phyloP scores from a whole-genome alignment of 345 rosid genomes.

The Clarkia xantiana region DNA sequence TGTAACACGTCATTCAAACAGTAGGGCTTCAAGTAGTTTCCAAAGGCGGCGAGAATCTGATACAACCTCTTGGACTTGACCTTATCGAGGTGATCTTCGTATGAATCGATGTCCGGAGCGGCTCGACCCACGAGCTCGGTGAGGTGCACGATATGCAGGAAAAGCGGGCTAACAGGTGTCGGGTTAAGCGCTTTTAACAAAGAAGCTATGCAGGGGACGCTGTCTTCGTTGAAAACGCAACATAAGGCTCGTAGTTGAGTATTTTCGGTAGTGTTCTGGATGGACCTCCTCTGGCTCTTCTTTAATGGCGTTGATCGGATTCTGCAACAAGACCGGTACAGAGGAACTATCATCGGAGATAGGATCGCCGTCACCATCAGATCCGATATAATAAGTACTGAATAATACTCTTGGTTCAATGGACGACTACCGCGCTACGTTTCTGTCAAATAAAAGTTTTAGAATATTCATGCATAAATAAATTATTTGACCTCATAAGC shows the following conservation, averaged over 20 bases:
- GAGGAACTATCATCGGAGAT: slow-evolving; percentile 5
- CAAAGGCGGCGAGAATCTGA: slow-evolving; percentile 14
- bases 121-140: slow-evolving; percentile 16
- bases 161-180: slow-evolving; percentile 1
- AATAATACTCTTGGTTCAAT: too few species aligned
- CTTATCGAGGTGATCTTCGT: not conserved
- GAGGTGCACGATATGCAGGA: slow-evolving; percentile 11
- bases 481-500: too few species aligned
- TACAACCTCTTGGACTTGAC: not conserved
- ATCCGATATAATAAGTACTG: not conserved
- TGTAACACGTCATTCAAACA: too few species aligned
- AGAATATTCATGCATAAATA: too few species aligned
- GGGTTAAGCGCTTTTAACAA: slow-evolving; percentile 15
- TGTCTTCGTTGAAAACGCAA: slow-evolving; percentile 10
- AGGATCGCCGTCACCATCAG: slow-evolving; percentile 13
- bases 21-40: slow-evolving; percentile 2
- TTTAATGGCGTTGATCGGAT: not conserved
- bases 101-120: slow-evolving; percentile 9
- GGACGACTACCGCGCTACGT: too few species aligned
- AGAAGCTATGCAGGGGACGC: slow-evolving; percentile 11
- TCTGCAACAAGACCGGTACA: slow-evolving; percentile 8
- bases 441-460: too few species aligned
- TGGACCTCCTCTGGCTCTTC: not conserved
- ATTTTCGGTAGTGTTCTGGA: slow-evolving; percentile 1
- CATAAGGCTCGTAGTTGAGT: slow-evolving; percentile 12